These are phyloP conservation scores for Pseudogymnoascus destructans DNA, from an alignment of 2,329 filamentous ascomycete species.

Conservation along the genomic window DNA sequence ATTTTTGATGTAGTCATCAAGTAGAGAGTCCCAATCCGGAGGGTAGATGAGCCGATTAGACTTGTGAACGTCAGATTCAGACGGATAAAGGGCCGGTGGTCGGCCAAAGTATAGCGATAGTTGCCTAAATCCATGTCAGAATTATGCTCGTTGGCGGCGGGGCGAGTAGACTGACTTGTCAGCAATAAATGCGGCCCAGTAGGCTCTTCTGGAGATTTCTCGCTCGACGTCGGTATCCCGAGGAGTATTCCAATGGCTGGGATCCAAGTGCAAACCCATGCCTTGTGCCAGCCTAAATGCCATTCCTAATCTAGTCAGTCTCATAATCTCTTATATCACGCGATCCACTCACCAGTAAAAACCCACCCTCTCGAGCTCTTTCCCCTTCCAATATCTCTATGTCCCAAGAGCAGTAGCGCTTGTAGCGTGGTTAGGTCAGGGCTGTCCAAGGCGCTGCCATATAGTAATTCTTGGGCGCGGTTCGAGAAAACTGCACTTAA, in stretches of 20 bases:
- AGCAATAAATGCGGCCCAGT: conserved; percentile 38
- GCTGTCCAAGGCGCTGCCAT: conserved; percentile 33
- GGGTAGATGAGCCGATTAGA: conserved; percentile 37
- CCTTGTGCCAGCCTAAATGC: conserved; percentile 38
- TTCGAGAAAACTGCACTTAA: conserved; percentile 33
- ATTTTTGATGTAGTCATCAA: conserved; percentile 36
- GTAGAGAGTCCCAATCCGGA: conserved; percentile 34
- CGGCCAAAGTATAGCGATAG: conserved; percentile 39
- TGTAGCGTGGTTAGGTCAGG: conserved; percentile 36
- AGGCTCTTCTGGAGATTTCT: conserved; percentile 36
- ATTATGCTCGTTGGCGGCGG: background rate
- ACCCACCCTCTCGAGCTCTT: conserved; percentile 38
- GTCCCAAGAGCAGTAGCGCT: conserved; percentile 33
- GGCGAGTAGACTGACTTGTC: conserved; percentile 28
- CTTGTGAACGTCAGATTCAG: conserved; percentile 36
- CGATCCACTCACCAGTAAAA: conserved; percentile 29
- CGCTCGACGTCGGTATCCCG: conserved; percentile 31
- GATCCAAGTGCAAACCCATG: conserved; percentile 40
- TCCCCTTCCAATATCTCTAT: conserved; percentile 35
- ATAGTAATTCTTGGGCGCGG: conserved; percentile 32
- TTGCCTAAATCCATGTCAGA: conserved; percentile 21
- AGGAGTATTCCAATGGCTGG: conserved; percentile 35
- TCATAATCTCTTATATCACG: background rate
- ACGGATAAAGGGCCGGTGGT: conserved; percentile 36
- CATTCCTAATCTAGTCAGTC: conserved; percentile 24